Conservation (phyloP, 139 green algal genomes). For the Choricystis sp. region DNA sequence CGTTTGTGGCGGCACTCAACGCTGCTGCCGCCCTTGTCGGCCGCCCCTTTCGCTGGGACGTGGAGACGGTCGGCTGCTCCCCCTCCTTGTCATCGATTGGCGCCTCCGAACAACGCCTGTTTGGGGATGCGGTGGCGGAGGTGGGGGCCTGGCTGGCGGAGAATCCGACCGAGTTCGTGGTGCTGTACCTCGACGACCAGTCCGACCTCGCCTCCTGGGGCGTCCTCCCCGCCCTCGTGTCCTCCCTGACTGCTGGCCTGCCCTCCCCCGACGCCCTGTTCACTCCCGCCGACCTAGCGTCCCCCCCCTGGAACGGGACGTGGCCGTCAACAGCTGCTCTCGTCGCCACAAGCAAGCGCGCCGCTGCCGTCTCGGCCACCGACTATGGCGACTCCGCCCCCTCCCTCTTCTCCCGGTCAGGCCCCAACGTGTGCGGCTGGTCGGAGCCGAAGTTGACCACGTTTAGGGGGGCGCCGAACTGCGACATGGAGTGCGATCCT, state of each 20-base stretch:
- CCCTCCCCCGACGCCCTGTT: not conserved
- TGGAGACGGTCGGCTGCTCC: slow-evolving; percentile 54
- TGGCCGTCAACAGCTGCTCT: slow-evolving; percentile 24
- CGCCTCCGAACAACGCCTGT: slow-evolving; percentile 30
- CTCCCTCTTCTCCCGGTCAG: slow-evolving; percentile 24
- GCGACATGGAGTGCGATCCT: slow-evolving; percentile 4
- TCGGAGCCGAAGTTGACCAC: slow-evolving; percentile 20
- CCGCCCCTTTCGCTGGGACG: slow-evolving; percentile 41
- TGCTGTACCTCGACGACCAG: slow-evolving; percentile 52
- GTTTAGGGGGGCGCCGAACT: slow-evolving; percentile 16
- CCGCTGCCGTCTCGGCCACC: slow-evolving; percentile 28
- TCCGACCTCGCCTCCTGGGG: slow-evolving; percentile 32
- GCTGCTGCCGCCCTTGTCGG: slow-evolving; percentile 34
- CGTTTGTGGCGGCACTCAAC: slow-evolving; percentile 39
- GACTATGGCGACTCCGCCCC: slow-evolving; percentile 29
- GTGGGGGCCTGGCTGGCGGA: slow-evolving; percentile 33
- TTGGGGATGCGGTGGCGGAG: slow-evolving; percentile 32
- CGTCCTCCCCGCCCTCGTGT: not conserved
- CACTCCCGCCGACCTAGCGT: not conserved
- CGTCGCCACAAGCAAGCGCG: slow-evolving; percentile 17
- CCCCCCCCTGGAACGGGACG: not conserved
- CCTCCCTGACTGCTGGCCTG: not conserved
- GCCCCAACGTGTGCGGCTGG: slow-evolving; percentile 28
- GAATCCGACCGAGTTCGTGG: slow-evolving; percentile 28
- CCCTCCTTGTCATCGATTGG: slow-evolving; percentile 48